These are phyloP conservation scores for Xanthoconium purpureum DNA, from an alignment of 768 basidiomycete genomes.

Conservation along the genomic window DNA sequence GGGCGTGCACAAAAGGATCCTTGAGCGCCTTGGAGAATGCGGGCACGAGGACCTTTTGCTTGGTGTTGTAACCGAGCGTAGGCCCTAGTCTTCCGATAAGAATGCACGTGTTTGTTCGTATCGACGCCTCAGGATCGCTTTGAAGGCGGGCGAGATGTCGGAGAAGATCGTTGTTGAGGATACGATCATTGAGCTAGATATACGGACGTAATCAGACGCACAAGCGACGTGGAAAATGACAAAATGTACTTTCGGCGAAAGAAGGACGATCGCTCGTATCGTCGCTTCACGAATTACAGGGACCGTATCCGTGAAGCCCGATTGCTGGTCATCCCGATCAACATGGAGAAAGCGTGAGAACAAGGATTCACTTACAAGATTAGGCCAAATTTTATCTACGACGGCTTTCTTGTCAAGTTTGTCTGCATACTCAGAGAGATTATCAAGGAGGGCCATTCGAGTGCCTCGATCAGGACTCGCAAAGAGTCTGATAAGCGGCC, in stretches of 20 bases:
- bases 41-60: conserved; percentile 94
- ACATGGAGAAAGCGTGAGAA: background rate
- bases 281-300: conserved; percentile 94
- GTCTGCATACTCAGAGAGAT: conserved; percentile 78
- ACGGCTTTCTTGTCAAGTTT: conserved; percentile 85
- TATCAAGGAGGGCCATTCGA: conserved; percentile 90
- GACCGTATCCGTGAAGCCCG: conserved; percentile 93
- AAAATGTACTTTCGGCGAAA: conserved; percentile 73
- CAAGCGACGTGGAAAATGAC: background rate
- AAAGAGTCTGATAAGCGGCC: conserved; percentile 80
- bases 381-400: conserved; percentile 87
- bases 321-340: conserved; percentile 56
- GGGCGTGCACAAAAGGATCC: conserved; percentile 87
- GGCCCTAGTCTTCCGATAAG: conserved; percentile 90
- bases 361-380: conserved; percentile 54
- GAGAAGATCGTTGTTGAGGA: conserved; percentile 95
- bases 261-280: conserved; percentile 76
- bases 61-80: conserved; percentile 80
- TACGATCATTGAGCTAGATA: conserved; percentile 76
- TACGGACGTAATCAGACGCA: background rate
- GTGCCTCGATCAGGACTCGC: conserved; percentile 90
- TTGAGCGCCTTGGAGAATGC: conserved; percentile 89
- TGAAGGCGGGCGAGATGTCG: conserved; percentile 92
- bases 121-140: conserved; percentile 88
- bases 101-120: conserved; percentile 96